These are phyloP conservation scores for Encephalitozoon romaleae DNA, from an alignment of 371 early-diverging fungal genomes.

Conservation along the genomic window DNA sequence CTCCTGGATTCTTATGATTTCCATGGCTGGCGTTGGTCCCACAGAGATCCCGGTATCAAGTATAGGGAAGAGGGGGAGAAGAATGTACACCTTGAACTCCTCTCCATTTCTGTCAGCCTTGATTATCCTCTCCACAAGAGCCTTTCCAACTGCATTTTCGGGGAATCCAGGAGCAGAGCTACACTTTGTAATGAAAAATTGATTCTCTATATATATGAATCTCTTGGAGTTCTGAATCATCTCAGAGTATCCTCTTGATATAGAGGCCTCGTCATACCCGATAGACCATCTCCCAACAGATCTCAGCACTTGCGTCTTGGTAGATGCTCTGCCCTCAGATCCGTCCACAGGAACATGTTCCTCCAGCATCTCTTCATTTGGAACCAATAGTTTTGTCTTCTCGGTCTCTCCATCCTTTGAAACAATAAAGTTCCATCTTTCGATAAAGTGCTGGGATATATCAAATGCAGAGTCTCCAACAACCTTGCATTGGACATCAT, in stretches of 20 bases:
- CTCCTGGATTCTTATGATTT: constrained; percentile 69
- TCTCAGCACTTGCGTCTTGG: constrained; percentile 55
- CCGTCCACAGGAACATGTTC: constrained; percentile 54
- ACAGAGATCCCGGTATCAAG: constrained; percentile 73
- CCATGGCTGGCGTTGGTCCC: constrained; percentile 57
- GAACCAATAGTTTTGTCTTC: not conserved
- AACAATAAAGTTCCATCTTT: constrained; percentile 64
- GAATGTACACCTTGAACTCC: constrained; percentile 72
- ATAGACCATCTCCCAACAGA: constrained; percentile 61
- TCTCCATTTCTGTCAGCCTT: constrained; percentile 66
- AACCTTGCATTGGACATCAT: constrained; percentile 67
- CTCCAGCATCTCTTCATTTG: not conserved
- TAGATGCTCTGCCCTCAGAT: constrained; percentile 65
- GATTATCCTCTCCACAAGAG: constrained; percentile 69
- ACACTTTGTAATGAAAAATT: constrained; percentile 68
- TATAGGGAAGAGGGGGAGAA: constrained; percentile 81
- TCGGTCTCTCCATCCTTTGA: not conserved
- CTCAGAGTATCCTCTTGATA: constrained; percentile 71
- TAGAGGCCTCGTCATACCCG: constrained; percentile 66
- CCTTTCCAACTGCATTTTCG: constrained; percentile 66
- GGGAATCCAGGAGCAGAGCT: not conserved
- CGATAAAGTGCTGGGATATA: constrained; percentile 73
- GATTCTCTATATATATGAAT: constrained; percentile 84
- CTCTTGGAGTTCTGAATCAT: constrained; percentile 69
- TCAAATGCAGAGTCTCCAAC: constrained; percentile 70